A percentile compares a stretch with the other conserved stretches of the same genome.
Evolutionary conservation across 2,329 filamentous ascomycete genomes (phyloP).

Genomic region (Trichoderma brevicompactum): DNA sequence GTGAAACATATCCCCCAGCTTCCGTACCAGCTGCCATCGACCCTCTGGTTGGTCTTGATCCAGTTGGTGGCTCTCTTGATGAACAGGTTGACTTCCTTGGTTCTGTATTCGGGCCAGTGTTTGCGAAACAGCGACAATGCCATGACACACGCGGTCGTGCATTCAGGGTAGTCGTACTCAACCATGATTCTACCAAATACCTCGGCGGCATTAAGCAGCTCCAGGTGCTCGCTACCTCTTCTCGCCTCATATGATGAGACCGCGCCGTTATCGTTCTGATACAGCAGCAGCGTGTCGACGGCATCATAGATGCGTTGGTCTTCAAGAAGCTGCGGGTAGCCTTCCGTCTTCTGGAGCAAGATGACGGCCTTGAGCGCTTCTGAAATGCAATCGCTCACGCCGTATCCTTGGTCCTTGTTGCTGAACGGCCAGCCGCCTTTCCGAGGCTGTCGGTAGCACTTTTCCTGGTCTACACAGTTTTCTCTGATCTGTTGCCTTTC

Average conservation of each 20-base stretch:
- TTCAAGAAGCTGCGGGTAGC: constrained; percentile 74
- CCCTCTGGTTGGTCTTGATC: constrained; percentile 77
- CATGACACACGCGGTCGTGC: constrained; percentile 92
- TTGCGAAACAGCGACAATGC: constrained; percentile 81
- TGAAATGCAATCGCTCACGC: constrained; percentile 91
- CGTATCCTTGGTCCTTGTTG: constrained; percentile 89
- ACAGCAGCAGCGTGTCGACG: constrained; percentile 86
- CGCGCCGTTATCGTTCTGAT: constrained; percentile 85
- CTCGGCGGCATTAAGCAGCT: constrained; percentile 91
- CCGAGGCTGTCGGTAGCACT: constrained; percentile 85
- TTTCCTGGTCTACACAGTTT: constrained; percentile 74
- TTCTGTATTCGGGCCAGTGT: constrained; percentile 80
- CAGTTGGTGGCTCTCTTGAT: constrained; percentile 76
- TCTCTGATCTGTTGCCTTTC: constrained; percentile 91
- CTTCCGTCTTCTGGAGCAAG: constrained; percentile 76
- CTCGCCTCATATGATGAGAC: constrained; percentile 89
- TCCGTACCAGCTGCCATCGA: constrained; percentile 95
- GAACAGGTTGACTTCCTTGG: constrained; percentile 73
- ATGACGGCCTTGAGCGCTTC: constrained; percentile 89
- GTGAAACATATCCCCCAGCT: constrained; percentile 98
- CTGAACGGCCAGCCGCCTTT: constrained; percentile 98
- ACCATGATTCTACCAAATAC: constrained; percentile 98
- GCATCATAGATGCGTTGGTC: constrained; percentile 83
- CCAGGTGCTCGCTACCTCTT: constrained; percentile 76
- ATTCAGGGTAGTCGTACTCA: constrained; percentile 97